Conservation (phyloP, 2,329 filamentous ascomycete species). For the Beauveria caledonica region DNA sequence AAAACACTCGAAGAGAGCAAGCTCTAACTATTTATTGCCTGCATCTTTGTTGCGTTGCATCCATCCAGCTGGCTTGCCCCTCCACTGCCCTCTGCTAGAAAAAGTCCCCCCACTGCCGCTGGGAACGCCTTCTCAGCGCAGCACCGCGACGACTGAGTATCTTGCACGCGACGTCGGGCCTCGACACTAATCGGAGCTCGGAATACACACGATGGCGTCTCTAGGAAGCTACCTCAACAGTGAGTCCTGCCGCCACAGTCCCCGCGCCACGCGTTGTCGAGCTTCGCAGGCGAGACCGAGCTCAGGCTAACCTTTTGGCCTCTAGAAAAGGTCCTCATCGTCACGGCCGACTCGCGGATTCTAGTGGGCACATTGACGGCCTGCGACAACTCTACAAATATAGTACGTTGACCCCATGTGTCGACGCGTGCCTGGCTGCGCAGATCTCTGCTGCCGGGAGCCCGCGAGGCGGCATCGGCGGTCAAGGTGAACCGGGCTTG, state of each 20-base stretch:
- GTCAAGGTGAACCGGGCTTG: neutral
- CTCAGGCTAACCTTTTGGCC: slow-evolving; percentile 1
- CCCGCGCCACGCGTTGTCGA: neutral
- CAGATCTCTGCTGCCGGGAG: neutral
- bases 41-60: neutral
- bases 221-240: slow-evolving; percentile 39
- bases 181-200: neutral
- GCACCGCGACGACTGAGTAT: neutral
- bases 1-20: no score
- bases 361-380: slow-evolving; percentile 74
- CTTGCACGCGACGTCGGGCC: neutral
- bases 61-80: neutral
- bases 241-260: slow-evolving; percentile 17
- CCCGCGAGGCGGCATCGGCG: neutral
- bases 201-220: slow-evolving; percentile 29
- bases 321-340: slow-evolving; percentile 80
- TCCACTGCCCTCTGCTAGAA: slow-evolving; percentile 17
- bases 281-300: neutral
- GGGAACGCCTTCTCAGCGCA: neutral
- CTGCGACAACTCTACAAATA: slow-evolving; percentile 86
- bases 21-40: neutral
- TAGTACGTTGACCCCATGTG: slow-evolving; percentile 39
- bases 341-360: slow-evolving; percentile 88
- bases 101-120: slow-evolving; percentile 15
- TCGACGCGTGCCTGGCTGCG: neutral